Conservation (phyloP, 2,329 filamentous ascomycete genomes). For the Monosporascus ibericus region DNA sequence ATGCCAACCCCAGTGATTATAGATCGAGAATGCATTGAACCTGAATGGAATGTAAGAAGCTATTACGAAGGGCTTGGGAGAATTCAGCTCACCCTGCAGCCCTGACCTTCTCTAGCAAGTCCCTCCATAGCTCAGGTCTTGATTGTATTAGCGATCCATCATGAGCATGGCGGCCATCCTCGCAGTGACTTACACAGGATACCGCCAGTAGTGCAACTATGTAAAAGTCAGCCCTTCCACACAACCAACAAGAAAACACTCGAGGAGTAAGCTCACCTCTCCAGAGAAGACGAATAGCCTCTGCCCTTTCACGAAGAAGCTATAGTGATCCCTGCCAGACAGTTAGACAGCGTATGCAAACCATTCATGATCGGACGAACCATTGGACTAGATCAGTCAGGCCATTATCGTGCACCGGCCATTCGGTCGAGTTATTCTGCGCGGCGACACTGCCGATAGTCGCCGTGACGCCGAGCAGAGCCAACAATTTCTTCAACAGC, state of each 20-base stretch:
- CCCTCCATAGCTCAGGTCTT: constrained; percentile 32
- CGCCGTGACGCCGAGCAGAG: constrained; percentile 5
- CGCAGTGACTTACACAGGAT: constrained; percentile 31
- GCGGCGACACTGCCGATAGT: constrained; percentile 6
- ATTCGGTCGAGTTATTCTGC: constrained; percentile 10
- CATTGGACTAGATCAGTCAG: constrained; percentile 28
- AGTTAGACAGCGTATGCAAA: neutral
- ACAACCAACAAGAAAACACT: neutral
- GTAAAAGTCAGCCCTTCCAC: neutral
- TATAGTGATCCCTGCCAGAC: constrained; percentile 32
- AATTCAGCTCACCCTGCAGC: constrained; percentile 28
- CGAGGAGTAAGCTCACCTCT: constrained; percentile 21
- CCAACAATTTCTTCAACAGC: constrained; percentile 1
- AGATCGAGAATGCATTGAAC: constrained; percentile 38
- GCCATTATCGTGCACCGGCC: constrained; percentile 26
- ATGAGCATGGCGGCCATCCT: neutral
- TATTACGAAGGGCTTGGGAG: neutral
- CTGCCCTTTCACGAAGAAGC: constrained; percentile 33
- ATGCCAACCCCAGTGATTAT: constrained; percentile 36
- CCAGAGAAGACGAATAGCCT: constrained; percentile 37
- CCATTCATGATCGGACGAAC: constrained; percentile 6
- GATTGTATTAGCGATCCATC: constrained; percentile 2
- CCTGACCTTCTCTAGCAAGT: constrained; percentile 36
- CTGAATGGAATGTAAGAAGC: constrained; percentile 11
- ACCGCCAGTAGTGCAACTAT: constrained; percentile 36